phyloP scores from a whole-genome alignment of 1,284 basidiomycete genomes.

The Melampsora americana region DNA sequence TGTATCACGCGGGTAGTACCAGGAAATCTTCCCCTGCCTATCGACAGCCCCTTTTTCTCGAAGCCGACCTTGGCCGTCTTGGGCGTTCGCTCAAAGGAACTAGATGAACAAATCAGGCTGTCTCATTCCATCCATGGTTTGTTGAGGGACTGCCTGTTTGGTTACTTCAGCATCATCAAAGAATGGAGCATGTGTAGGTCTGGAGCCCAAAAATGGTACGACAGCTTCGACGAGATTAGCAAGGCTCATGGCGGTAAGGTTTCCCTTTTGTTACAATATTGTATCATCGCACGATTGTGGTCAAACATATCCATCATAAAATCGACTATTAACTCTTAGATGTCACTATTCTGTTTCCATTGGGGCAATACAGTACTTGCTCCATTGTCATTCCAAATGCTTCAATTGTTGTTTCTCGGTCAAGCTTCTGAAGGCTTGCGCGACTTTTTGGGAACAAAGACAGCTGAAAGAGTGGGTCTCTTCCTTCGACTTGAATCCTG shows the following conservation, averaged over 20 bases:
- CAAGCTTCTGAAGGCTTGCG: slow-evolving; percentile 30
- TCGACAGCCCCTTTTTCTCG: slow-evolving; percentile 1
- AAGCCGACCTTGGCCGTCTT: slow-evolving; percentile 18
- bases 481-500: neutral
- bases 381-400: slow-evolving; percentile 28
- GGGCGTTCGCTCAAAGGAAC: slow-evolving; percentile 27
- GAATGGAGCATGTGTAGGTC: slow-evolving; percentile 27
- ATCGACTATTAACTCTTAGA: too few relatives aligned
- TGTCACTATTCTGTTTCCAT: too few relatives aligned
- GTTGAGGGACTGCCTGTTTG: slow-evolving; percentile 34
- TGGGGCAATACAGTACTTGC: neutral
- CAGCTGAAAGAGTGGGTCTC: slow-evolving; percentile 26
- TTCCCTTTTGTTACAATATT: neutral
- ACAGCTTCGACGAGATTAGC: slow-evolving; percentile 27
- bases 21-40: neutral
- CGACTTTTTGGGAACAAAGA: slow-evolving; percentile 40
- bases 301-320: too few relatives aligned
- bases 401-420: slow-evolving; percentile 33
- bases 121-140: slow-evolving; percentile 28
- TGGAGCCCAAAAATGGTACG: slow-evolving; percentile 29
- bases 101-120: slow-evolving; percentile 27
- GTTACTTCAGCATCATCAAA: slow-evolving; percentile 33
- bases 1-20: slow-evolving; percentile 2
- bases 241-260: slow-evolving; percentile 19
- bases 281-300: too few relatives aligned